Evolutionary conservation across 345 rosid genomes (phyloP), one percentile per base, ranked within the genome.

Genomic region (Combretum micranthum): DNA sequence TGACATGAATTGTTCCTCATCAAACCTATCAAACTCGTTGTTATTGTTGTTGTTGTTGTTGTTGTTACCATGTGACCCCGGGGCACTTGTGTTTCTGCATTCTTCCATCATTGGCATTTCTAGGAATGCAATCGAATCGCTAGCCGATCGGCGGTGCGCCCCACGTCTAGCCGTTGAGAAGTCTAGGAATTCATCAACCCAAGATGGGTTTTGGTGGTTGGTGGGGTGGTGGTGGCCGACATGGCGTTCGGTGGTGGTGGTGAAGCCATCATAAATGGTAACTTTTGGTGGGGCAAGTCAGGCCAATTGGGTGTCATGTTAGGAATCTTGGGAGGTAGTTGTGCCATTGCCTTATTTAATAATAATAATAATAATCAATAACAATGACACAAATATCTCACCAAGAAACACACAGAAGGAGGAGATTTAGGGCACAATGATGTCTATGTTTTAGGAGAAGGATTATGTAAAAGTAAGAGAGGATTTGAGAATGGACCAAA

Each of bases 281-380:
- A 26, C 32, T 66, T 79, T 50, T 81, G 84, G 57, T 74, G 77
- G n/a, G 74, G 42, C 53, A 83, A 78, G 42, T 83, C 94, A 4
- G 89, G 83, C 97, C 97, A 90, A 69, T 70, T 74, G 5, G 88
- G 70, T 20, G 74, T 44, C 80, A 82, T 70, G 75, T 69, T 85
- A 3, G 95, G 98, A 77, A 88, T 81, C 72, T 91, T 91, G 3
- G 98, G 98, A 52, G 98, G 98, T 65, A 91, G 72, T 62, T 91
- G 96, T 57, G 96, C 95, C 98, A 87, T 85, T 47, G 13, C 20
- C 22, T 37, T 37, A 21, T 15, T 48, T 20, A 65, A 10, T 16
- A n/a, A 47, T 21, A 18, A 16, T n/a, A 59, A 21, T 42, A 37
- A 42, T 13, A 47, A 49, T 1, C 25, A 42, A 50, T 32, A 50